A percentile compares a stretch with the other conserved stretches of the same genome.
These are phyloP conservation scores for Botrytis sinoallii DNA, from an alignment of 2,329 filamentous ascomycete genomes.

Conservation along the genomic window DNA sequence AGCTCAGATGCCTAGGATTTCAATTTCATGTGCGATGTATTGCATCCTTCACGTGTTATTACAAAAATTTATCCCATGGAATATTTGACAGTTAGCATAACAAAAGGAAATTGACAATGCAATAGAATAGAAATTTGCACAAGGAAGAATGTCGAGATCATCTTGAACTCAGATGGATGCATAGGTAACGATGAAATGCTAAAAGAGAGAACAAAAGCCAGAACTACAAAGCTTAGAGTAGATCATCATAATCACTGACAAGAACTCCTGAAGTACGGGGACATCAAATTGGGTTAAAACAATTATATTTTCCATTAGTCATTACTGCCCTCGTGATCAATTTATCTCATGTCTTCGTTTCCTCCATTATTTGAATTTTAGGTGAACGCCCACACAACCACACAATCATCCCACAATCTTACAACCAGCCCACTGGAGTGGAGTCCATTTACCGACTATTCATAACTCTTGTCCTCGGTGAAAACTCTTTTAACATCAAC, in stretches of 20 bases:
- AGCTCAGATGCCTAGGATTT: background rate
- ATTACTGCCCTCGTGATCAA: background rate
- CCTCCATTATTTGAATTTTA: background rate
- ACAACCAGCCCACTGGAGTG: background rate
- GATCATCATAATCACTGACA: background rate
- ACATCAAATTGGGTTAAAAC: background rate
- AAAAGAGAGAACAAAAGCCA: background rate
- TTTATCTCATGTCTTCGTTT: background rate
- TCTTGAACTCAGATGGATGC: background rate
- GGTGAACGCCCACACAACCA: background rate
- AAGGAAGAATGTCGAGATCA: background rate
- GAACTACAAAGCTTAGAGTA: background rate
- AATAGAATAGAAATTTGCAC: background rate
- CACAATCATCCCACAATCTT: background rate
- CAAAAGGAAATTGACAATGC: background rate
- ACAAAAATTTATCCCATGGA: background rate
- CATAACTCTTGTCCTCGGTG: background rate
- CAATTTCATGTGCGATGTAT: background rate
- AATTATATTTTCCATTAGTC: background rate
- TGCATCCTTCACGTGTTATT: background rate
- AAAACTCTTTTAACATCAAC: slow-evolving; percentile 42
- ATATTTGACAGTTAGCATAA: too few relatives aligned
- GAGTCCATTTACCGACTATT: background rate
- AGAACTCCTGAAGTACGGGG: background rate
- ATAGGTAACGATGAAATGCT: background rate